Base-by-base conservation (phyloP, 1,284 basidiomycete species). In the Trametes polyzona region DNA sequence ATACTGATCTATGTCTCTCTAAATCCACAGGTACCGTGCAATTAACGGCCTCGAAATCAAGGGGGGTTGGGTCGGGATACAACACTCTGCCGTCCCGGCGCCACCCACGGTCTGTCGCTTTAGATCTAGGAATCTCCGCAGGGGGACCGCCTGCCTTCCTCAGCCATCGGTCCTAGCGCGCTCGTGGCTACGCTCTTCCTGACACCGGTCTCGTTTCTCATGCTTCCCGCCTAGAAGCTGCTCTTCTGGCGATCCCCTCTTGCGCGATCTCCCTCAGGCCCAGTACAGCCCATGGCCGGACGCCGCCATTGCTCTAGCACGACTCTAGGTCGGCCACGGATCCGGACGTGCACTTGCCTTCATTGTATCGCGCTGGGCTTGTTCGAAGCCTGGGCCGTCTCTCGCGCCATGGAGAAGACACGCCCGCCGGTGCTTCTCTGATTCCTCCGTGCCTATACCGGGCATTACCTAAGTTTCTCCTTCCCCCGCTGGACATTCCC, bases 401-500 rank as follows among this genome's bases (percentile, higher is more conserved):
- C 14, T 1, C 14, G 12, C 33, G 33, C 12, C 11, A 35, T 19
- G 40, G 12, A 12, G 8, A 12, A 2, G 30, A 21, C 5, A 23
- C n/a, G 32, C 9, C 9, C 16, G 19, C n/a, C 9, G 11, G 42
- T 37, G 50, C 58, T 54, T 57, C 53, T 19, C 19, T 24, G 40
- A 26, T 60, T 60, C 52, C 52, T 60, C 61, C 61, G 61, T 47
- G 52, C 53, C 17, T 33, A 8, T 42, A 52, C 52, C 55, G 58
- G 52, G 21, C 29, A 63, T 63, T 63, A 63, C 58, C 58, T 63
- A 63, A 63, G 44, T 24, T 17, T 35, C 9, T 17, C 23, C 47
- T 26, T 27, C 11, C 33, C 14, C 26, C 43, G 14, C 3, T 36
- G 21, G 43, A 24, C 36, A 16, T 30, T 8, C 33, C n/a, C 35